Percentiles rank a stretch among this genome's conserved stretches.
phyloP scores from a whole-genome alignment of 1,284 basidiomycete genomes.

The Heterobasidion occidentale region DNA sequence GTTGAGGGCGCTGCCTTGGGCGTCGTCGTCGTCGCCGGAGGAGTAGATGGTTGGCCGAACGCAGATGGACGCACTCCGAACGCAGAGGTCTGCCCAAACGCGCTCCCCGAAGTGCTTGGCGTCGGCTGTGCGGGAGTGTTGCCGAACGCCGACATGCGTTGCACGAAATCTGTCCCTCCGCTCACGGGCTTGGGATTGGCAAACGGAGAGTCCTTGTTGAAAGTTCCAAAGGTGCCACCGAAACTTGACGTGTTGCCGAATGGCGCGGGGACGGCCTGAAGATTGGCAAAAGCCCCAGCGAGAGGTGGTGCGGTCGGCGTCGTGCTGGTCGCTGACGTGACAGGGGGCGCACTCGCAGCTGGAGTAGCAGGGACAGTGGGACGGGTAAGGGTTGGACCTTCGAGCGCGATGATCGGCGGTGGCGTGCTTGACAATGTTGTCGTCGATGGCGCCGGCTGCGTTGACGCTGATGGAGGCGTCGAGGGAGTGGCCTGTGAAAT shows the following conservation, averaged over 20 bases:
- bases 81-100: conserved; percentile 3
- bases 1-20: background rate
- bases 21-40: background rate
- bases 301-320: background rate
- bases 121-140: conserved; percentile 3
- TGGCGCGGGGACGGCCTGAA: conserved; percentile 3
- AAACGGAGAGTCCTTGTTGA: conserved; percentile 7
- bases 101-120: conserved; percentile 10
- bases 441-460: background rate
- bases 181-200: conserved; percentile 7
- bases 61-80: conserved; percentile 10
- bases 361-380: background rate
- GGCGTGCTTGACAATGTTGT: background rate
- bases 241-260: background rate
- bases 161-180: conserved; percentile 7
- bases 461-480: background rate
- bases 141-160: background rate
- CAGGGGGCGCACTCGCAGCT: background rate
- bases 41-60: conserved; percentile 14
- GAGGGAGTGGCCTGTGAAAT: background rate
- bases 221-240: background rate
- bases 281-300: conserved; percentile 1
- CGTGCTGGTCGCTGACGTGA: background rate
- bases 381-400: background rate
- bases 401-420: background rate